These are phyloP conservation scores for Fusarium sulawesiense DNA, from an alignment of 2,329 filamentous ascomycete species.

Conservation along the genomic window DNA sequence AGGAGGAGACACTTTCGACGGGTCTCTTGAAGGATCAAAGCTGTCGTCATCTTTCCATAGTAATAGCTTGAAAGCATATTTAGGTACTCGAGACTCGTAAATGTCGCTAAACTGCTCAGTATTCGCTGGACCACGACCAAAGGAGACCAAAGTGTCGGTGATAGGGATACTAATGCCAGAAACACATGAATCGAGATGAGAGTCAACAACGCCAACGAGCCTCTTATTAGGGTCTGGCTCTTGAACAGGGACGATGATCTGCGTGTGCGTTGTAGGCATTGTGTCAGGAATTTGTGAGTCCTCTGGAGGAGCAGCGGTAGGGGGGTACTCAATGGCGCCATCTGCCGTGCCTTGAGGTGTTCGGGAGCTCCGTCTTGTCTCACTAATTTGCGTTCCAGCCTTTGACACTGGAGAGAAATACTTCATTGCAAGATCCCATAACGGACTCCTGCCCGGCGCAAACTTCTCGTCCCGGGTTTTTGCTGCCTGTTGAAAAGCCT, in stretches of 20 bases:
- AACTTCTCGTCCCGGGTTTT: conserved; percentile 64
- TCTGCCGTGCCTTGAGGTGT: conserved; percentile 41
- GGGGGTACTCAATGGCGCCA: conserved; percentile 45
- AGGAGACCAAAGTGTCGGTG: conserved; percentile 75
- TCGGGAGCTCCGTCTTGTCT: conserved; percentile 19
- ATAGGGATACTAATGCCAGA: conserved; percentile 72
- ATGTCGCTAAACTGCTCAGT: conserved; percentile 73
- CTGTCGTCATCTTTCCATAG: conserved; percentile 76
- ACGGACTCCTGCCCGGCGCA: conserved; percentile 59
- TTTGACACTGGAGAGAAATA: conserved; percentile 63
- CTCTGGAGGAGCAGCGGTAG: conserved; percentile 48
- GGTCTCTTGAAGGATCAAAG: conserved; percentile 68
- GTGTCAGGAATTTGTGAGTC: conserved; percentile 52
- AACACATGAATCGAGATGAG: conserved; percentile 73
- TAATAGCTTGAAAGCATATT: conserved; percentile 81
- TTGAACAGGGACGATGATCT: conserved; percentile 52
- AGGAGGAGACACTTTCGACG: conserved; percentile 65
- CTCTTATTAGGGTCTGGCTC: conserved; percentile 51
- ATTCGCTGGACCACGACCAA: conserved; percentile 78
- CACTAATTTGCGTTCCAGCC: conserved; percentile 24
- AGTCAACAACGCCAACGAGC: conserved; percentile 73
- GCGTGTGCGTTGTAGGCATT: conserved; percentile 51
- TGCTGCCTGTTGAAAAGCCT: conserved; percentile 66
- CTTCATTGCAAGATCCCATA: conserved; percentile 69
- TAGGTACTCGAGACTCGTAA: conserved; percentile 79